phyloP scores from a whole-genome alignment of 2,329 filamentous ascomycete species.

The Pseudogymnoascus sp. region DNA sequence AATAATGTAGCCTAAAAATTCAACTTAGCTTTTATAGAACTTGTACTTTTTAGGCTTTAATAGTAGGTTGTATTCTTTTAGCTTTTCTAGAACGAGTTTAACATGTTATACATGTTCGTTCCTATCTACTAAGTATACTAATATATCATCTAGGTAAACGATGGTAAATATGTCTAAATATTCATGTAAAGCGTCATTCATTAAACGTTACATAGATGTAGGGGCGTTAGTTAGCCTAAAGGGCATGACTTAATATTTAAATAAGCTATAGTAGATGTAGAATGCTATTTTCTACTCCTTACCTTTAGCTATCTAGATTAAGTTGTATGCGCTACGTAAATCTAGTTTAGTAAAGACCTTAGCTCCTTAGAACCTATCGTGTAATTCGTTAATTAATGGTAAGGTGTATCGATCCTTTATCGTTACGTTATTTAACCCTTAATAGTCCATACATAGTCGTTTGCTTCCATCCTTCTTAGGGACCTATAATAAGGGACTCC shows the following conservation, averaged over 20 bases:
- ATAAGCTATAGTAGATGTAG: conserved; percentile 25
- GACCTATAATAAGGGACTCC: conserved; percentile 26
- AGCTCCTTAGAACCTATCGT: conserved; percentile 19
- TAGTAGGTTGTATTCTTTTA: not conserved
- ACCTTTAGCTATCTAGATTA: conserved; percentile 24
- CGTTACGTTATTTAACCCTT: conserved; percentile 28
- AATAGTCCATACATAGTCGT: conserved; percentile 30
- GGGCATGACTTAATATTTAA: conserved; percentile 28
- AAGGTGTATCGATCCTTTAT: conserved; percentile 28
- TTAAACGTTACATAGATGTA: conserved; percentile 22
- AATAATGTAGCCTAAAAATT: conserved; percentile 17
- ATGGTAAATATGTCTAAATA: conserved; percentile 11
- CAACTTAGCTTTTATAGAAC: conserved; percentile 14
- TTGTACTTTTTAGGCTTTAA: conserved; percentile 11
- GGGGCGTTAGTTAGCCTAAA: conserved; percentile 20
- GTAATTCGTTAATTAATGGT: conserved; percentile 26
- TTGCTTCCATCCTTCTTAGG: conserved; percentile 25
- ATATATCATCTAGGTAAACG: conserved; percentile 25
- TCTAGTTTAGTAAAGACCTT: conserved; percentile 28
- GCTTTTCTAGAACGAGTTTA: conserved; percentile 8
- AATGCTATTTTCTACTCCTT: conserved; percentile 31
- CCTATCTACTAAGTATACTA: conserved; percentile 21
- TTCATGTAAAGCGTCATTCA: conserved; percentile 20
- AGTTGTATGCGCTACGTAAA: conserved; percentile 26
- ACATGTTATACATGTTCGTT: conserved; percentile 14